Conservation (phyloP, 768 basidiomycete species). For the Termitomyces sp. region DNA sequence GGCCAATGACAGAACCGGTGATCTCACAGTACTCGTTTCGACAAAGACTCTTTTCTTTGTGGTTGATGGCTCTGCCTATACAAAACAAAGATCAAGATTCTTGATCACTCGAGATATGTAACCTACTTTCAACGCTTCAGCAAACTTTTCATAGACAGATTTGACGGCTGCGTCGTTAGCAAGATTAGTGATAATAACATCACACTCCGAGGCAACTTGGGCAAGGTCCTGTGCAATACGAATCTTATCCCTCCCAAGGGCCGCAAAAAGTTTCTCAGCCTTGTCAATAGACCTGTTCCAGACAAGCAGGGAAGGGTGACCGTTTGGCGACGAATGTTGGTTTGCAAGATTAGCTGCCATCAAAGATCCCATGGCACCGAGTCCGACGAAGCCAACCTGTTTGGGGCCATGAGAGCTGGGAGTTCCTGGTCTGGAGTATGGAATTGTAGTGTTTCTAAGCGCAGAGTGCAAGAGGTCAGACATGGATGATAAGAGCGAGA, state of each 20-base stretch:
- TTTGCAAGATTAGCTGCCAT: slow-evolving; percentile 82
- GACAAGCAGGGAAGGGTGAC: slow-evolving; percentile 54
- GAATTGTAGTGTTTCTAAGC: slow-evolving; percentile 18
- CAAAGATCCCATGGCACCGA: slow-evolving; percentile 68
- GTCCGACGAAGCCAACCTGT: slow-evolving; percentile 42
- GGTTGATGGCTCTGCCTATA: slow-evolving; percentile 35
- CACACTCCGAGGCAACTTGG: slow-evolving; percentile 63
- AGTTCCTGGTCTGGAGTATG: slow-evolving; percentile 59
- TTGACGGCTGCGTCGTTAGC: slow-evolving; percentile 69
- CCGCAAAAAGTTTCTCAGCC: slow-evolving; percentile 51
- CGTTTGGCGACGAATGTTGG: slow-evolving; percentile 31
- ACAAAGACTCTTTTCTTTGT: slow-evolving; percentile 70
- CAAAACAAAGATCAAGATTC: slow-evolving; percentile 9
- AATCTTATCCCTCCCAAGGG: slow-evolving; percentile 51
- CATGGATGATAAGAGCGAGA: no score
- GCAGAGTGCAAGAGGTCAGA: slow-evolving; percentile 18
- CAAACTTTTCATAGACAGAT: slow-evolving; percentile 58
- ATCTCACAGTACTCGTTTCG: slow-evolving; percentile 73
- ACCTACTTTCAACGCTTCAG: slow-evolving; percentile 51
- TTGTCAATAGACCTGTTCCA: slow-evolving; percentile 75
- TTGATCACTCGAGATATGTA: neutral
- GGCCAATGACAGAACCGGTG: neutral
- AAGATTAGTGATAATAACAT: slow-evolving; percentile 75
- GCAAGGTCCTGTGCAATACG: slow-evolving; percentile 52
- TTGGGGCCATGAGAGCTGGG: slow-evolving; percentile 31